These are phyloP conservation scores for Candida boleticola DNA, from an alignment of 805 yeast genomes.

Conservation along the genomic window DNA sequence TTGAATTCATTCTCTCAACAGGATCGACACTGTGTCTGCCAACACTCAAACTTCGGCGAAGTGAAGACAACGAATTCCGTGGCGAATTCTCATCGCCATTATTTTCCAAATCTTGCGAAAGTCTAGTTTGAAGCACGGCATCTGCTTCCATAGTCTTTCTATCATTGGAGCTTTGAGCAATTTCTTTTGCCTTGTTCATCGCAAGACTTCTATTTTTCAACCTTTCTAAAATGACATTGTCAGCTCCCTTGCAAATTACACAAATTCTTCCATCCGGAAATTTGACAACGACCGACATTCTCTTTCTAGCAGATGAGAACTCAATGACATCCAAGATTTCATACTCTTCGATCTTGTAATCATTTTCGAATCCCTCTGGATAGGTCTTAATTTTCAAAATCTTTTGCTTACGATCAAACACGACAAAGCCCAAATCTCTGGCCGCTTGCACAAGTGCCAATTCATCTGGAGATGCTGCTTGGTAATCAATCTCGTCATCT, in stretches of 20 bases:
- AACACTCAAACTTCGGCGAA: conserved; percentile 28
- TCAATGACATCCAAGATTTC: conserved; percentile 79
- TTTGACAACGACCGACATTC: conserved; percentile 86
- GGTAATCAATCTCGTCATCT: conserved; percentile 66
- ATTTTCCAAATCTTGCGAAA: conserved; percentile 28
- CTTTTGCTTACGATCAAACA: conserved; percentile 63
- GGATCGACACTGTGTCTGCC: conserved; percentile 3
- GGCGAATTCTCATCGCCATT: conserved; percentile 4
- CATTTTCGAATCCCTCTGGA: conserved; percentile 74
- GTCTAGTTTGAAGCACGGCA: conserved; percentile 55
- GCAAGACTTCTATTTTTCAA: conserved; percentile 61
- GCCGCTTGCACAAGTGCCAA: conserved; percentile 93
- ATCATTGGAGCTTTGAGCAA: conserved; percentile 52
- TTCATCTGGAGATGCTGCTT: conserved; percentile 96
- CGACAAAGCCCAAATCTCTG: conserved; percentile 89
- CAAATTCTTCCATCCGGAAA: conserved; percentile 77
- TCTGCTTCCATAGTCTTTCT: conserved; percentile 81
- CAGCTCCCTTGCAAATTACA: conserved; percentile 93
- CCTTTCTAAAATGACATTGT: conserved; percentile 79
- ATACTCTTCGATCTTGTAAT: conserved; percentile 65
- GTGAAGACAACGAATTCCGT: conserved; percentile 29
- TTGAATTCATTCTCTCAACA: conserved; percentile 31
- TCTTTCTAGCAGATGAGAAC: conserved; percentile 81
- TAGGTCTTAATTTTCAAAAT: conserved; percentile 68
- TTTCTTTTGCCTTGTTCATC: conserved; percentile 58